Conservation (phyloP, 1,284 basidiomycete species). For the Gomphus sp. region DNA sequence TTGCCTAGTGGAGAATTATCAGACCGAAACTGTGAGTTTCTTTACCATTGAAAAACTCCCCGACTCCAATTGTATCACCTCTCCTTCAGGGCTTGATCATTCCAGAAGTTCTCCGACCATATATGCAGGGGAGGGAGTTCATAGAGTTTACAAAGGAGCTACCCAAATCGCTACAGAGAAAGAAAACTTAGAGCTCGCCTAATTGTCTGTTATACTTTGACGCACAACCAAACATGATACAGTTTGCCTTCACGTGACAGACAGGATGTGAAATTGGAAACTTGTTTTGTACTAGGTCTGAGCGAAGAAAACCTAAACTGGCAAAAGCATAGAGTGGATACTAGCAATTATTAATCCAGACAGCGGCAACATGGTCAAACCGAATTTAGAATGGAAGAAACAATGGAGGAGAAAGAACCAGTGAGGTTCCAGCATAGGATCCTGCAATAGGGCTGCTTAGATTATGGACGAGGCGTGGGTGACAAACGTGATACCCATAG, state of each 20-base stretch:
- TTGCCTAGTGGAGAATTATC: slow-evolving; percentile 98
- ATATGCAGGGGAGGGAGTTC: slow-evolving; percentile 95
- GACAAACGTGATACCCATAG: not conserved
- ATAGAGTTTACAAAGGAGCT: slow-evolving; percentile 81
- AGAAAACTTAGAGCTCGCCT: slow-evolving; percentile 37
- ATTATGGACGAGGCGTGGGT: not conserved
- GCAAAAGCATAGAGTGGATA: not conserved
- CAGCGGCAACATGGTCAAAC: no score
- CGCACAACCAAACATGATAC: not conserved
- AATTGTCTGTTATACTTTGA: not conserved
- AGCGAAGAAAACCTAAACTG: not conserved
- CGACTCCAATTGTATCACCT: not conserved
- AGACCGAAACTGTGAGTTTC: slow-evolving; percentile 77
- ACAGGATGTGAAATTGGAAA: not conserved
- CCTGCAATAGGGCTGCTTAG: not conserved
- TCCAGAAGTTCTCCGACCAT: slow-evolving; percentile 83
- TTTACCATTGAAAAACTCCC: no score
- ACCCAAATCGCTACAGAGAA: slow-evolving; percentile 71
- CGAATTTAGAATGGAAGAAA: not conserved
- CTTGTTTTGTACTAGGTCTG: not conserved
- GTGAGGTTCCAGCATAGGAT: not conserved
- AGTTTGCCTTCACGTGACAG: not conserved
- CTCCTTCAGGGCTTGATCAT: slow-evolving; percentile 69
- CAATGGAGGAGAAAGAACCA: not conserved
- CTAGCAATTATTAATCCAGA: no score